Evolutionary conservation across 2,329 filamentous ascomycete species (phyloP), one percentile per base, ranked within the genome.

Genomic region (Ilyonectria sp.): DNA sequence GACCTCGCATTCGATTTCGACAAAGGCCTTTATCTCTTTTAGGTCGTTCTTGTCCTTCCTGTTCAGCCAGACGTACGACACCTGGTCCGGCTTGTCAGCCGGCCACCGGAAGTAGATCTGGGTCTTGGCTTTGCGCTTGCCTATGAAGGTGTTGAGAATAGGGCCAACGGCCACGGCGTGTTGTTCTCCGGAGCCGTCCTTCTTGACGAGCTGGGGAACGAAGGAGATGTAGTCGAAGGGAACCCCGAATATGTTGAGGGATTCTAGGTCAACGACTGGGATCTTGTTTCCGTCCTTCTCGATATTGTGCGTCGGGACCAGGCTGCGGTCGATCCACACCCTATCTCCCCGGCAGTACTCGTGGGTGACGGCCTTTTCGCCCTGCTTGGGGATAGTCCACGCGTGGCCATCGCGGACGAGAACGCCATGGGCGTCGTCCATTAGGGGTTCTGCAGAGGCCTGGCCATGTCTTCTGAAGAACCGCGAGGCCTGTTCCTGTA

Each of bases 351-450:
- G 65, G 15, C 56, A 63, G 52, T 72, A 71, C 5, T 44, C 19
- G 33, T 65, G 49, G 11, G 40, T 54, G 21, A 37, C 33, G 8
- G 54, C 37, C 35, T 23, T 60, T 37, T 69, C 60, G 15, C 57
- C 67, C 5, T 60, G 17, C 15, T 43, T 52, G 4, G 67, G 52
- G 11, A 65, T 53, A n/a, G 60, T 63, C 37, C 19, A 58, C 26
- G 64, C 52, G 3, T 69, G 55, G 6, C 70, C 70, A 47, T 72
- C 67, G 23, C 67, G 69, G 23, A 65, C 33, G 46, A 72, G 61
- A 60, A 72, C 62, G 6, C 69, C 71, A 40, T 72, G 71, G 8
- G 71, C 69, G 15, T 72, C 67, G 17, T 69, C 67, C 58, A 69
- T 56, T 4, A 68, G 31, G 31, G 57, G 43, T n/a, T 60, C 29